Evolutionary conservation across 2,329 filamentous ascomycete genomes (phyloP), one percentile per base, ranked within the genome.

Genomic region (Fusarium pseudoanthophilum): DNA sequence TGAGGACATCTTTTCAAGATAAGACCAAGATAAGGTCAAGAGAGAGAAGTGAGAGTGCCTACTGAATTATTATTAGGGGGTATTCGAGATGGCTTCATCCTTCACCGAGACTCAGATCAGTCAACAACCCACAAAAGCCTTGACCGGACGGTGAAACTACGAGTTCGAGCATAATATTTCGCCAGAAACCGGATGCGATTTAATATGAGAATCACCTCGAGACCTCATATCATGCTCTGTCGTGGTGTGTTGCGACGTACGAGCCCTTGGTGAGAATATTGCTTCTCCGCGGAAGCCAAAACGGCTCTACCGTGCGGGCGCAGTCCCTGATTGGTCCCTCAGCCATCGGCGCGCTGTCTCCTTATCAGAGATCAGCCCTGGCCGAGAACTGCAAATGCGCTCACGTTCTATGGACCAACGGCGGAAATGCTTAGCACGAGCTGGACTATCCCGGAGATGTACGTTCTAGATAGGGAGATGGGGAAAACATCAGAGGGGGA

Each of bases 311-410:
- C 20, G 8, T 36, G 32, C 48, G 48, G 67, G 9, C 30, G 49
- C 60, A 59, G 16, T 26, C 40, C 34, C 42, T 77, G 73, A 77
- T 77, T 77, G 75, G 75, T 32, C 30, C 53, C 37, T 45, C 37
- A 30, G 28, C 40, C 28, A 64, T 26, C 45, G n/a, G 30, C 21
- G 30, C 30, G 18, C n/a, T 34, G 57, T 66, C 64, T 73, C 64
- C 74, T 77, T 77, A 77, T 77, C 75, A 75, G 11, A 74, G 72
- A 75, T 69, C 67, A 66, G 53, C 67, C 59, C 40, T 48, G 60
- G 60, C 60, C 52, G 53, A 62, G 45, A 49, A 46, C 37, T 64
- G 48, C 58, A 60, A 66, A 69, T 71, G 40, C 39, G 49, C 69
- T 62, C 60, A 45, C 62, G 43, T 53, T 64, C 59, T 70, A 60